phyloP scores from a whole-genome alignment of 2,329 filamentous ascomycete species.

The Geosmithia morbida region DNA sequence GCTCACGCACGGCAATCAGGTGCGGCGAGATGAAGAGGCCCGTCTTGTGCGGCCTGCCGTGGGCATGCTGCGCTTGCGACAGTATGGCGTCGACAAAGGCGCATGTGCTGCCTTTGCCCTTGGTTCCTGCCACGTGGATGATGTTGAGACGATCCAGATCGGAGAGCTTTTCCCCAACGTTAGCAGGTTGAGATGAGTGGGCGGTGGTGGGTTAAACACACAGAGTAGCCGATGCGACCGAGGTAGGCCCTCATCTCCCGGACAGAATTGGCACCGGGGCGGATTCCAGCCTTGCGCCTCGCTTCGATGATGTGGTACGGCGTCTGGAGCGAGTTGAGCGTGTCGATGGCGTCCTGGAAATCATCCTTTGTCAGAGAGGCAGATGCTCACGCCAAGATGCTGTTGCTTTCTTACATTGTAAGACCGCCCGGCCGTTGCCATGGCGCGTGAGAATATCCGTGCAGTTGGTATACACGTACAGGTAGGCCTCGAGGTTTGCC shows the following conservation, averaged over 20 bases:
- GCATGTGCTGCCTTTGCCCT: slow-evolving; percentile 62
- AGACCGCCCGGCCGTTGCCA: slow-evolving; percentile 14
- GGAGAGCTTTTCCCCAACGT: slow-evolving; percentile 11
- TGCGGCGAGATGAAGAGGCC: slow-evolving; percentile 59
- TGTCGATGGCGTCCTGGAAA: slow-evolving; percentile 58
- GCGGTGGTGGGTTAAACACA: slow-evolving; percentile 9
- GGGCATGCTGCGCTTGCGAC: slow-evolving; percentile 26
- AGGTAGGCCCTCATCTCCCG: slow-evolving; percentile 72
- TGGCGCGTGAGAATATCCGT: slow-evolving; percentile 6
- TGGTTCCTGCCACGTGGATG: slow-evolving; percentile 60
- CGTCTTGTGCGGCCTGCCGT: slow-evolving; percentile 24
- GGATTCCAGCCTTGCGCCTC: slow-evolving; percentile 58
- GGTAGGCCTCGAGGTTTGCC: background rate
- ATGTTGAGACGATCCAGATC: slow-evolving; percentile 49
- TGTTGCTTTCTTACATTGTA: slow-evolving; percentile 19
- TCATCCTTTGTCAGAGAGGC: background rate
- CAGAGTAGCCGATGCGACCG: slow-evolving; percentile 61
- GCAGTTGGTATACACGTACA: background rate
- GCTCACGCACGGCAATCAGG: slow-evolving; percentile 51
- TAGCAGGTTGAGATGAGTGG: background rate
- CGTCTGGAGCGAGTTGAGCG: slow-evolving; percentile 82
- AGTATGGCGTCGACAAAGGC: slow-evolving; percentile 53
- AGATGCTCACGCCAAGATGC: too few species aligned
- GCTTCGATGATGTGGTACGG: slow-evolving; percentile 72
- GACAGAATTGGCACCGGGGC: slow-evolving; percentile 54